These are phyloP conservation scores for Didymella glomerata DNA, from an alignment of 2,329 filamentous ascomycete genomes.

Conservation along the genomic window DNA sequence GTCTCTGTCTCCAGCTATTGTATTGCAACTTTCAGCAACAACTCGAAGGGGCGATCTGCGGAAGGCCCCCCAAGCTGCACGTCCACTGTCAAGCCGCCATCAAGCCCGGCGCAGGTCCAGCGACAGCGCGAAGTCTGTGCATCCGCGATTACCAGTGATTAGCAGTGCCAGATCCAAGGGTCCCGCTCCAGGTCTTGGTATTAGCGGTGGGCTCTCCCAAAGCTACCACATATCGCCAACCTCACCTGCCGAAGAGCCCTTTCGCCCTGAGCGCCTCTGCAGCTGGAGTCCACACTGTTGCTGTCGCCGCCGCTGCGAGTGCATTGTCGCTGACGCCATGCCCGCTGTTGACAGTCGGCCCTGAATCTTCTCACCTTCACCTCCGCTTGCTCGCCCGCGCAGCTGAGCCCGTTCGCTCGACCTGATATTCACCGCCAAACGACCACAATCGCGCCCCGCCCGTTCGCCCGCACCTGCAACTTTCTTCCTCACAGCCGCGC, in stretches of 20 bases:
- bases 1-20: neutral
- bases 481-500: slow-evolving; percentile 11
- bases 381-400: slow-evolving; percentile 10
- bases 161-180: slow-evolving; percentile 20
- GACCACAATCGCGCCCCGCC: slow-evolving; percentile 9
- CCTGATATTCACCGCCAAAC: slow-evolving; percentile 11
- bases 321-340: slow-evolving; percentile 20
- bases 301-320: slow-evolving; percentile 9
- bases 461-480: slow-evolving; percentile 9
- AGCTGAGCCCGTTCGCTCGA: slow-evolving; percentile 18
- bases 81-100: slow-evolving; percentile 4
- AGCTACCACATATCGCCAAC: slow-evolving; percentile 21
- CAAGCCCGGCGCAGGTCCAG: slow-evolving; percentile 15
- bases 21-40: neutral
- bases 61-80: slow-evolving; percentile 1
- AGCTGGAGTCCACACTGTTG: slow-evolving; percentile 3
- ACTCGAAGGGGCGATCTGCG: neutral
- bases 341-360: slow-evolving; percentile 8
- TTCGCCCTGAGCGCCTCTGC: slow-evolving; percentile 3
- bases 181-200: slow-evolving; percentile 1
- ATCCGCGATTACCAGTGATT: slow-evolving; percentile 19
- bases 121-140: slow-evolving; percentile 19
- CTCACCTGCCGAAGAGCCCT: slow-evolving; percentile 11
- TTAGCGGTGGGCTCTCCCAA: slow-evolving; percentile 10
- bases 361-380: slow-evolving; percentile 10